Percentiles rank a stretch among this genome's conserved stretches.
These are phyloP conservation scores for Isatis lusitanica DNA, from an alignment of 441 rosid species.

Conservation along the genomic window DNA sequence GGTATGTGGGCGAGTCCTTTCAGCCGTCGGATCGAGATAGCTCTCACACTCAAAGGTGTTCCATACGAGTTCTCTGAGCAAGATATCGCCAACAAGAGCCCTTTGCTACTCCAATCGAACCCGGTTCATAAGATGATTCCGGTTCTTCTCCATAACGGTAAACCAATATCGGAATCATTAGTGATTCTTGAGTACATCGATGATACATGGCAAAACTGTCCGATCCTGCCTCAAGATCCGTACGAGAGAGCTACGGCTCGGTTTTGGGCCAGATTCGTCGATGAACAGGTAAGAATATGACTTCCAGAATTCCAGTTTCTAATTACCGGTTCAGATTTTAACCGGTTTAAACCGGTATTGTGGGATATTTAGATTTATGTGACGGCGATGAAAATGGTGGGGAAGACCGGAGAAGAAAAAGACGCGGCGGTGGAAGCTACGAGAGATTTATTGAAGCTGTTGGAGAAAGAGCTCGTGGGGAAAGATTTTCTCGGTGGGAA, in stretches of 20 bases:
- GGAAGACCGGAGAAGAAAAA: slow-evolving; percentile 26
- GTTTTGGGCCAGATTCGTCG: slow-evolving; percentile 21
- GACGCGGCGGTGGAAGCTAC: slow-evolving; percentile 33
- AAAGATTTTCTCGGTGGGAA: slow-evolving; percentile 45
- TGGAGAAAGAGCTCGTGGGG: slow-evolving; percentile 46
- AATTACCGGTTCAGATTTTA: background rate
- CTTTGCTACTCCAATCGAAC: slow-evolving; percentile 25
- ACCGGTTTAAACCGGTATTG: background rate
- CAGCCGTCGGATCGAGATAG: slow-evolving; percentile 38
- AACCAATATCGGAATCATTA: slow-evolving; percentile 24
- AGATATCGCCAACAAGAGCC: slow-evolving; percentile 40
- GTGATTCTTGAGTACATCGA: slow-evolving; percentile 27
- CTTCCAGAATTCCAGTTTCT: background rate
- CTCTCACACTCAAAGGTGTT: slow-evolving; percentile 41
- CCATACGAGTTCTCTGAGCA: slow-evolving; percentile 35
- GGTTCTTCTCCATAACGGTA: slow-evolving; percentile 26
- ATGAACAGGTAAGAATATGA: slow-evolving; percentile 5
- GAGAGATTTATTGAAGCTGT: slow-evolving; percentile 28
- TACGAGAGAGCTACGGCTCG: slow-evolving; percentile 16
- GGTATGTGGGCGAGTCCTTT: slow-evolving; percentile 30
- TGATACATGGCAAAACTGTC: slow-evolving; percentile 20
- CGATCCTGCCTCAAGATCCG: slow-evolving; percentile 7
- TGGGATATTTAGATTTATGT: slow-evolving; percentile 19
- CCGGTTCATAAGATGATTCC: slow-evolving; percentile 33
- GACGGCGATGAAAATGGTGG: slow-evolving; percentile 13